Conservation (phyloP, 805 yeast genomes). For the Candida succiphila region DNA sequence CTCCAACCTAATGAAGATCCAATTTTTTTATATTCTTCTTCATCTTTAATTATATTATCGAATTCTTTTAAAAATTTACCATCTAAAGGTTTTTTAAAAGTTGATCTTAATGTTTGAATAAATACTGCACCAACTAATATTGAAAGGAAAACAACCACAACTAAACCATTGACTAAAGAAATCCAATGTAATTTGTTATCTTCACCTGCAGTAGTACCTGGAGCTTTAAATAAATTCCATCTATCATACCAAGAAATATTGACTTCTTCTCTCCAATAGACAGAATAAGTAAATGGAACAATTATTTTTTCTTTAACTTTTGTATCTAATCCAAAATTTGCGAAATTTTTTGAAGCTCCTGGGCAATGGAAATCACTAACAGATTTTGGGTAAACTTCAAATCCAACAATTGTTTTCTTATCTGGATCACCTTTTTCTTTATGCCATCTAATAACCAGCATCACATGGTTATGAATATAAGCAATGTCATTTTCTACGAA, state of each 20-base stretch:
- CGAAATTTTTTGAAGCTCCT: conserved; percentile 53
- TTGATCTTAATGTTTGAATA: conserved; percentile 42
- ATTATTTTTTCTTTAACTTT: conserved; percentile 27
- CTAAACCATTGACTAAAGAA: conserved; percentile 61
- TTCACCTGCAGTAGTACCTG: conserved; percentile 36
- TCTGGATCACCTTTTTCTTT: conserved; percentile 27
- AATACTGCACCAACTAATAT: conserved; percentile 58
- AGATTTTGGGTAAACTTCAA: conserved; percentile 83
- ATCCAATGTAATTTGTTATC: conserved; percentile 64
- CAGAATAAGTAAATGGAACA: conserved; percentile 76
- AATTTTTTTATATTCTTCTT: conserved; percentile 2
- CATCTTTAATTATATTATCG: conserved; percentile 7
- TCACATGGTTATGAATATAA: conserved; percentile 69
- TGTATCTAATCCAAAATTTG: conserved; percentile 43
- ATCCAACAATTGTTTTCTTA: conserved; percentile 65
- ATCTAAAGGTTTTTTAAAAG: conserved; percentile 20
- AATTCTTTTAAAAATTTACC: conserved; percentile 8
- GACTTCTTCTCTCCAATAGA: conserved; percentile 79
- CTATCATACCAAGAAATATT: conserved; percentile 55
- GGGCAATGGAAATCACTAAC: conserved; percentile 64
- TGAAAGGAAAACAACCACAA: conserved; percentile 51
- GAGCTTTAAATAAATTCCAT: conserved; percentile 52
- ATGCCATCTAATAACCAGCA: conserved; percentile 71
- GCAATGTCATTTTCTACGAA: conserved; percentile 49
- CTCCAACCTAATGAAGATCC: conserved; percentile 36